Evolutionary conservation across 306 rosid genomes (phyloP), one percentile per base, ranked within the genome.

Genomic region (Cicer arietinum): DNA sequence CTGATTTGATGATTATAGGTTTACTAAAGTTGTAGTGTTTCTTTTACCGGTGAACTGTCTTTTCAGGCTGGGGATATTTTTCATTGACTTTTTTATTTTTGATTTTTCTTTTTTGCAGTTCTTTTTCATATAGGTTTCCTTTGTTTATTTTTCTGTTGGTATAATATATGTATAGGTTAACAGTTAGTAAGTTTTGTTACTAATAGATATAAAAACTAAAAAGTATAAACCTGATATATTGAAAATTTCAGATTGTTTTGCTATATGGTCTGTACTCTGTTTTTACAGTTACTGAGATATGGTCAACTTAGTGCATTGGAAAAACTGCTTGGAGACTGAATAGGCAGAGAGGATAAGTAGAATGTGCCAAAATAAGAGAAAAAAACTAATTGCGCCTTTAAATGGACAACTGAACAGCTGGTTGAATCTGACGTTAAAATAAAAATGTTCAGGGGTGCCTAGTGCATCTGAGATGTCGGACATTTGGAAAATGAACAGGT

Each of bases 1-100:
- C 41, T 14, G 58, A 66, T 71, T 79, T 13, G 67, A 44, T 69
- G 16, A 12, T 74, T 54, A 17, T 25, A 57, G 60, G 77, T 37
- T 66, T 65, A 46, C 22, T 46, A 48, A 8, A 44, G 20, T 20
- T 57, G 40, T 13, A 50, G 37, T n/a, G 42, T 67, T 46, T 67
- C 46, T 14, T 35, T 47, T 46, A 46, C 76, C 74, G 6, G 67
- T 47, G 65, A 22, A 48, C 41, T 57, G 16, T 66, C 47, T 22
- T 51, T 39, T 72, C 61, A 6, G 10, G 52, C 74, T 64, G 11
- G 7, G 6, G 44, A 7, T 18, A 44, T 44, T 56, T 52, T 40
- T 76, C 47, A 52, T 52, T 25, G 42, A 54, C 40, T 54, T 25
- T 25, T 25, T 25, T 2, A 22, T 22, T 67, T 67, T 6, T 8